Conservation (phyloP, 768 basidiomycete genomes). For the Lanmaoa pseudosensibilis region DNA sequence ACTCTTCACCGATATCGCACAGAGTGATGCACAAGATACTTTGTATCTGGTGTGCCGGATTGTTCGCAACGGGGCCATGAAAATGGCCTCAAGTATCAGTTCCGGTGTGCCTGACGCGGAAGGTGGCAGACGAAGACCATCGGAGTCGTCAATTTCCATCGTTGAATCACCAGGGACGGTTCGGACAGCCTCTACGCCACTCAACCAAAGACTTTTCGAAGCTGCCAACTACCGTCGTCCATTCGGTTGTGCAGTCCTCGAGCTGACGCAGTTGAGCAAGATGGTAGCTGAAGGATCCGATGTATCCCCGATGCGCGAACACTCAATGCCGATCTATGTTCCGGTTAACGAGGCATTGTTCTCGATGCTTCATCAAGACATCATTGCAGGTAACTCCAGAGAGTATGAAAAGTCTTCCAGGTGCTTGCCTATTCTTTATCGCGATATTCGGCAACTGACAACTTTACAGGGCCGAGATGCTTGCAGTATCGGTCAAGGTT, state of each 20-base stretch:
- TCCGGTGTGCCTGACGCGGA: slow-evolving; percentile 42
- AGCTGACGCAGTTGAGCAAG: slow-evolving; percentile 72
- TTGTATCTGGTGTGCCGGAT: slow-evolving; percentile 90
- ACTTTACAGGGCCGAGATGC: slow-evolving; percentile 69
- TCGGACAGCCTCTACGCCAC: slow-evolving; percentile 21
- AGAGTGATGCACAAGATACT: slow-evolving; percentile 80
- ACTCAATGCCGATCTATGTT: slow-evolving; percentile 84
- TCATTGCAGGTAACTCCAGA: slow-evolving; percentile 74
- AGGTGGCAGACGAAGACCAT: slow-evolving; percentile 51
- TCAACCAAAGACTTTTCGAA: slow-evolving; percentile 35
- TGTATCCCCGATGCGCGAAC: slow-evolving; percentile 65
- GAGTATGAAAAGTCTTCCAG: slow-evolving; percentile 83
- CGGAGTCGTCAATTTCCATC: slow-evolving; percentile 48
- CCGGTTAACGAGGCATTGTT: slow-evolving; percentile 83
- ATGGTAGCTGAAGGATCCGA: slow-evolving; percentile 66
- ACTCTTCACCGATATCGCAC: slow-evolving; percentile 86
- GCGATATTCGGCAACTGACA: background rate
- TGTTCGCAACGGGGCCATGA: slow-evolving; percentile 83
- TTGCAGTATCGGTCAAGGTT: slow-evolving; percentile 81
- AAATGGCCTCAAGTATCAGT: slow-evolving; percentile 59
- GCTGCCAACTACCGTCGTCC: slow-evolving; percentile 72
- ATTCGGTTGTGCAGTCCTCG: slow-evolving; percentile 94
- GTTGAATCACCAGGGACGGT: slow-evolving; percentile 32
- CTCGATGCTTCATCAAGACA: slow-evolving; percentile 93
- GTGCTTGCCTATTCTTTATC: slow-evolving; percentile 41